Evolutionary conservation across 2,329 filamentous ascomycete species (phyloP), one percentile per base, ranked within the genome.

Genomic region (Bipolaris cookei): DNA sequence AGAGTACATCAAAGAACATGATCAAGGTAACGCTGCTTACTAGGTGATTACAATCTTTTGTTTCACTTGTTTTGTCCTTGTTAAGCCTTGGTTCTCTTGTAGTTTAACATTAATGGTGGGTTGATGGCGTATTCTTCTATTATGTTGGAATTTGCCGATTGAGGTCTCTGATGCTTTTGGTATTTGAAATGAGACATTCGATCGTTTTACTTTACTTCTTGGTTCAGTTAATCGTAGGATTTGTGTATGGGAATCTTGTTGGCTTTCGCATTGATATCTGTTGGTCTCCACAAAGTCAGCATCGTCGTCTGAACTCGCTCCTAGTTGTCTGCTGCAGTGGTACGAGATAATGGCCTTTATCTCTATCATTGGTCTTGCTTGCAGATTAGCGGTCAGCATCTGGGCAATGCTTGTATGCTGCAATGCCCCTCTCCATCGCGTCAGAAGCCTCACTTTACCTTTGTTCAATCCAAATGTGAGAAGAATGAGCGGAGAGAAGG

Each of bases 1-100:
- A 20, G 94, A 98, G 68, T 98, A 98, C 80, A 84, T 98, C 75
- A 97, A 96, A 86, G 92, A 81, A 69, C 79, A 81, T 66, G 73
- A 75, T 54, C 61, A 77, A 59, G 78, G 79, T 7, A 81, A 81
- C 72, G 75, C 77, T 38, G 44, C 56, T 16, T 63, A 59, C 35
- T 63, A 58, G 47, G 13, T 1, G 7, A 11, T 39, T 34, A 14
- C 32, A 35, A 10, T 4, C 14, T 21, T 10, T 44, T 3, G 30
- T 20, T 21, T 37, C 13, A 25, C 8, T 23, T 6, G 14, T 16
- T 44, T 21, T 11, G 20, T 38, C 21, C 8, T 48, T 28, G 28
- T 11, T 30, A 10, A 30, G 28, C 28, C 13, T 30, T 30, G 10
- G 10, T 30, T 30, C 28, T 30, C 28, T 4, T 30, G 28, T 30